Conservation (phyloP, 192 early-diverging fungal genomes). For the Dispira simplex region DNA sequence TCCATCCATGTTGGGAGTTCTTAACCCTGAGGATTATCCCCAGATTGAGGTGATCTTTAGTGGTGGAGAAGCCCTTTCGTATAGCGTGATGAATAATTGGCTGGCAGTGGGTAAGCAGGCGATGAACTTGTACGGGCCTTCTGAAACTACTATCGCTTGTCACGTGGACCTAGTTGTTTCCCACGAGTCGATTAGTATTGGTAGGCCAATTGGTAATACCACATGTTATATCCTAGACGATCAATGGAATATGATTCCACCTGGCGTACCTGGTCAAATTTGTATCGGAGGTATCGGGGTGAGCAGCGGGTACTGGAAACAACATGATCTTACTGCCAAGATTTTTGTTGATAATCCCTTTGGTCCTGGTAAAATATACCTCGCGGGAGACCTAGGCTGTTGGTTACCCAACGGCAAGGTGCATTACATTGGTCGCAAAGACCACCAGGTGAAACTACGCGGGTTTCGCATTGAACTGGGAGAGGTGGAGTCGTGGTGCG, state of each 20-base stretch:
- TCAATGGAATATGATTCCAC: background rate
- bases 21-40: slow-evolving; percentile 6
- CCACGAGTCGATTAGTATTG: background rate
- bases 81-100: background rate
- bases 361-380: slow-evolving; percentile 16
- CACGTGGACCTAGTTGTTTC: background rate
- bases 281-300: slow-evolving; percentile 11
- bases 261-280: slow-evolving; percentile 21
- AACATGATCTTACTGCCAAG: slow-evolving; percentile 17
- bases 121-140: slow-evolving; percentile 3
- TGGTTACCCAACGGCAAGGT: slow-evolving; percentile 20
- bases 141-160: background rate
- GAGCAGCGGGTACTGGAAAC: slow-evolving; percentile 20
- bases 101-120: background rate
- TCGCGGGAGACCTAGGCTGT: slow-evolving; percentile 19
- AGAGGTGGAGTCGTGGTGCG: slow-evolving; percentile 15
- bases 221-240: background rate
- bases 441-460: slow-evolving; percentile 23
- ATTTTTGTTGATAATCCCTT: slow-evolving; percentile 25
- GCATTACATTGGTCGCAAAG: slow-evolving; percentile 17
- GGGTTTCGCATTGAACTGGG: slow-evolving; percentile 23
- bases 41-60: background rate
- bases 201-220: background rate
- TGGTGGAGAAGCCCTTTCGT: background rate
- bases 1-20: background rate